Percentiles rank a stretch among this genome's conserved stretches.
phyloP scores from a whole-genome alignment of 2,329 filamentous ascomycete species.

The Hypoxylon sp. region DNA sequence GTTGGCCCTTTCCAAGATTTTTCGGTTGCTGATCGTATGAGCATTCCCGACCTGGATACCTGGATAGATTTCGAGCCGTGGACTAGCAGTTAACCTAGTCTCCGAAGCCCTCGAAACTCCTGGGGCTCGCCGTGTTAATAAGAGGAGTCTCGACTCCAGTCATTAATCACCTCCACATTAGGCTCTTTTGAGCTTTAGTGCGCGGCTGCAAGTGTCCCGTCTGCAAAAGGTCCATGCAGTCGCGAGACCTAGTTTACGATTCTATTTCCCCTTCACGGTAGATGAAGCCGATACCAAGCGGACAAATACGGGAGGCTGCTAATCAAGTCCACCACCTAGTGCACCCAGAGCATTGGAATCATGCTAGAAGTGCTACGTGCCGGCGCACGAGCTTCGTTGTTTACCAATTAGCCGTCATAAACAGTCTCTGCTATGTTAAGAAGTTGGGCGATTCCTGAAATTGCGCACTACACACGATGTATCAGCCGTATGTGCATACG shows the following conservation, averaged over 20 bases:
- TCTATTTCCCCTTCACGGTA: conserved; percentile 33
- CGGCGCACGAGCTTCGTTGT: conserved; percentile 49
- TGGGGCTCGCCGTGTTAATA: conserved; percentile 32
- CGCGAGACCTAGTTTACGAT: conserved; percentile 28
- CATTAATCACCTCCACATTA: conserved; percentile 36
- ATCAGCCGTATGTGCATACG: conserved; percentile 39
- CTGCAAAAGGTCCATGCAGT: conserved; percentile 52
- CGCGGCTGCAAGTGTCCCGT: conserved; percentile 44
- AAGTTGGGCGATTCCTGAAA: conserved; percentile 26
- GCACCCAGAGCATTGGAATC: conserved; percentile 53
- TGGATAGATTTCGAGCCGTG: conserved; percentile 27
- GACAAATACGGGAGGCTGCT: conserved; percentile 20
- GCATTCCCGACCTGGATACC: conserved; percentile 13
- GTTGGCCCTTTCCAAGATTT: conserved; percentile 37
- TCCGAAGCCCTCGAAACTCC: conserved; percentile 27
- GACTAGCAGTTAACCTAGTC: conserved; percentile 20
- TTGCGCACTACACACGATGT: conserved; percentile 33
- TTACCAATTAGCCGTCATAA: conserved; percentile 51
- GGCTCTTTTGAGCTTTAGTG: conserved; percentile 39
- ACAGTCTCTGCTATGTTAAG: conserved; percentile 48
- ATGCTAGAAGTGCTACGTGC: conserved; percentile 50
- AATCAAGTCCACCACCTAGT: conserved; percentile 37
- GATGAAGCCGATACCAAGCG: conserved; percentile 36
- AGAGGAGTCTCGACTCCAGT: conserved; percentile 35
- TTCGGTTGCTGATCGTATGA: conserved; percentile 43